These are phyloP conservation scores for Picea abies DNA, from an alignment of 83 land plant species.

Conservation along the genomic window DNA sequence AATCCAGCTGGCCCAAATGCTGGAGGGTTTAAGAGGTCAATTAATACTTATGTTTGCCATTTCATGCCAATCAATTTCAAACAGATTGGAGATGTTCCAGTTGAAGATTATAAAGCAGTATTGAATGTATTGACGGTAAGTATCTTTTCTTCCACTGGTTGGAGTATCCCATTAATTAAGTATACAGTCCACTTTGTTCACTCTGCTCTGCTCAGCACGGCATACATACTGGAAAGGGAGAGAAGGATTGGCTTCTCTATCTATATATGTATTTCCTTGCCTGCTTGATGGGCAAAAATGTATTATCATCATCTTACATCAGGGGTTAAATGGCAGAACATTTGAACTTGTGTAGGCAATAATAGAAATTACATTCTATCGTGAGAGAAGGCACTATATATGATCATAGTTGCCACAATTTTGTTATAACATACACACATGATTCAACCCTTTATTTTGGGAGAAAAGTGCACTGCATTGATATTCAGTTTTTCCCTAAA, in stretches of 20 bases:
- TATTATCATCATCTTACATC: no score
- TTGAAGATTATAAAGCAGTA: constrained; percentile 31
- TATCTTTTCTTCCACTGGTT: constrained; percentile 1
- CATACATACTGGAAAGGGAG: no score
- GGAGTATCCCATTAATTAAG: not conserved
- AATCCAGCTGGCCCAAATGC: constrained; percentile 33
- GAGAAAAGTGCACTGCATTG: not conserved
- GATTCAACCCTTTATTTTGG: not conserved
- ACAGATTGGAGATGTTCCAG: constrained; percentile 34
- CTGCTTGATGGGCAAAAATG: no score
- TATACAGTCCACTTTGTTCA: no score
- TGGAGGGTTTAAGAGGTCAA: constrained; percentile 28
- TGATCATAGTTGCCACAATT: no score
- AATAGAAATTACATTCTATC: no score
- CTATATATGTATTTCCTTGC: no score
- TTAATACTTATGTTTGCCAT: constrained; percentile 30
- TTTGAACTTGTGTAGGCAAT: no score
- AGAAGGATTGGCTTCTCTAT: no score
- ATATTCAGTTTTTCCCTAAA: not conserved
- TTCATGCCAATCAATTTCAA: constrained; percentile 23
- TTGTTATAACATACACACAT: not conserved
- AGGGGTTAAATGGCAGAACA: no score
- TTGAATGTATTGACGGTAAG: constrained; percentile 23
- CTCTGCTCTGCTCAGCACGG: no score
- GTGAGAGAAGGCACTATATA: no score